Base-by-base conservation (phyloP, 2,329 filamentous ascomycete genomes). In the Nothopassalora personata region DNA sequence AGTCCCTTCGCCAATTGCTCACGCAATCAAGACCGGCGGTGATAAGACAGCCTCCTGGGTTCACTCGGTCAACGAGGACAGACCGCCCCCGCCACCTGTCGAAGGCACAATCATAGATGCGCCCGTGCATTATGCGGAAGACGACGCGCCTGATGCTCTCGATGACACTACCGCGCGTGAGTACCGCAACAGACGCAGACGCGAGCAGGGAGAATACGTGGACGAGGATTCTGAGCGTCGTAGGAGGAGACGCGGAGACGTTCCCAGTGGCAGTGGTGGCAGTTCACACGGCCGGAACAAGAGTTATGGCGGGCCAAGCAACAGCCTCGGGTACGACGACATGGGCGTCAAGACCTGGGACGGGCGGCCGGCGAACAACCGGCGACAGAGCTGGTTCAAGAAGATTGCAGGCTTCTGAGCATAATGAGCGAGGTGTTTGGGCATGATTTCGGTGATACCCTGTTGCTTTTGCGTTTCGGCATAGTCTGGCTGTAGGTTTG, bases 11-110 rank as follows among this genome's bases (percentile, higher is more conserved):
- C 63, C 68, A 30, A 53, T 62, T 57, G 66, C 67, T 66, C 68
- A 69, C 65, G 67, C 61, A 39, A 65, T 67, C 57, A 67, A 68
- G 61, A 64, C 64, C 64, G 68, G 68, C 58, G 73, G 75, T 53
- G 77, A 80, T 70, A 80, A 80, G 70, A 80, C 79, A 5, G 74
- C 74, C 1, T 78, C 75, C 0, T 81, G 79, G 79, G 77, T 81
- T 8, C 70, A 80, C 58, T 75, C 71, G 1, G 66, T 81, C 53
- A 75, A 73, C 54, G 73, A 75, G 50, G 75, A 78, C 33, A 77
- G 77, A 19, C 78, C 79, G 3, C 74, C 76, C 5, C 78, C 78
- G 3, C 74, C 77, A 1, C 77, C 78, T 2, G 61, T 75, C 27
- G 73, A 75, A 52, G 76, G 76, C 58, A 80, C 79, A 1, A 78